Evolutionary conservation across 176 grass and related monocot genomes (phyloP).

Genomic region (Bolboschoenus planiculmis): DNA sequence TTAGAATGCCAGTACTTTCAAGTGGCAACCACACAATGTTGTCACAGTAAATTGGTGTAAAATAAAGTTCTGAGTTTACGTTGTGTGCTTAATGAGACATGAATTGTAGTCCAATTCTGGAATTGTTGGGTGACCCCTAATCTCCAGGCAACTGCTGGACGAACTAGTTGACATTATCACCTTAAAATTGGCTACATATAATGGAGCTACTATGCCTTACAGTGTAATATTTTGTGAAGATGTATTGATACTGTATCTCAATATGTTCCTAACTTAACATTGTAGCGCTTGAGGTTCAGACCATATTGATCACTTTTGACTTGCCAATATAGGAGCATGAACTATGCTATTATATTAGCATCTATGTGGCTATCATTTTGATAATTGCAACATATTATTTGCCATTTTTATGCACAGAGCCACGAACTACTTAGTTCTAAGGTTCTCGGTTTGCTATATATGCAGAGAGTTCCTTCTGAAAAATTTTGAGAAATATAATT

Average conservation of each 20-base stretch:
- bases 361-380: background rate
- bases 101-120: background rate
- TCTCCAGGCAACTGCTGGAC: background rate
- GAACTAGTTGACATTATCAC: background rate
- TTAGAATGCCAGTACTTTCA: background rate
- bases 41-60: background rate
- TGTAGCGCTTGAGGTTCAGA: background rate
- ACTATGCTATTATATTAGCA: background rate
- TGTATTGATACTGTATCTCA: background rate
- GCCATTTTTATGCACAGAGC: background rate
- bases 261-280: background rate
- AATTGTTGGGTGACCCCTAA: background rate
- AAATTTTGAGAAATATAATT: background rate
- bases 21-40: background rate
- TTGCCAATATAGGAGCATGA: background rate
- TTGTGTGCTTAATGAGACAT: background rate
- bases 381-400: background rate
- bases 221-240: background rate
- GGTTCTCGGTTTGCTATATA: background rate
- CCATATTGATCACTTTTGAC: background rate
- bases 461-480: background rate
- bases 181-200: background rate
- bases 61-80: background rate
- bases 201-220: background rate
- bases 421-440: background rate